A percentile compares a stretch with the other conserved stretches of the same genome.
phyloP scores from a whole-genome alignment of 768 basidiomycete genomes.

The Sarcodon aspratus region DNA sequence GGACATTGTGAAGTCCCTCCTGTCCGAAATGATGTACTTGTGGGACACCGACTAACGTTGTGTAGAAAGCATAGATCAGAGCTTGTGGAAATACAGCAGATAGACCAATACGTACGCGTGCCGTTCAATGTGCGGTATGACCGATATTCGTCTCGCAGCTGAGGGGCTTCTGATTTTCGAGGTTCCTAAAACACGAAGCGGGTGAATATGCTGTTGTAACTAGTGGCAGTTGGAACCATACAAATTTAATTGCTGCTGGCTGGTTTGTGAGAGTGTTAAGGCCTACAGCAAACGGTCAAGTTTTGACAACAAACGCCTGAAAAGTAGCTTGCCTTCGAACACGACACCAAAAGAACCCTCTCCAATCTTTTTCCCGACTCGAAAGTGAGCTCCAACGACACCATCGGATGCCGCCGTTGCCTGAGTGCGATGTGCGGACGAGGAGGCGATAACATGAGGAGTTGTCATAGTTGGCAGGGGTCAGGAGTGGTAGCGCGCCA shows the following conservation, averaged over 20 bases:
- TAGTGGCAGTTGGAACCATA: slow-evolving; percentile 27
- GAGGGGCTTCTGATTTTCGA: slow-evolving; percentile 95
- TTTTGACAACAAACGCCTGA: not conserved
- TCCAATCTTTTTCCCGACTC: slow-evolving; percentile 97
- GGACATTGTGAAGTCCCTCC: slow-evolving; percentile 94
- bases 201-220: not conserved
- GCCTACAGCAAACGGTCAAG: slow-evolving; percentile 31
- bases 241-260: slow-evolving; percentile 97
- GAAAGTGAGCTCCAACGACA: slow-evolving; percentile 70
- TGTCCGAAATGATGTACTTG: slow-evolving; percentile 99
- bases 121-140: slow-evolving; percentile 92
- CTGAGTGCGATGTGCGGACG: slow-evolving; percentile 50
- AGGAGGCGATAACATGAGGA: slow-evolving; percentile 76
- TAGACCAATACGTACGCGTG: slow-evolving; percentile 48
- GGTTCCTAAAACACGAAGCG: slow-evolving; percentile 51
- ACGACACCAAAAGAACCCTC: slow-evolving; percentile 99
- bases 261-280: slow-evolving; percentile 74
- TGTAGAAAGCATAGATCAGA: slow-evolving; percentile 1
- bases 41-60: slow-evolving; percentile 73
- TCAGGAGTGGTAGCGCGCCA: slow-evolving; percentile 3
- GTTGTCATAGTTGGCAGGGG: slow-evolving; percentile 47
- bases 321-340: slow-evolving; percentile 63
- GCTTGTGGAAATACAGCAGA: not conserved
- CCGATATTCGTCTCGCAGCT: slow-evolving; percentile 93
- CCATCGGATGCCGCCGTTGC: slow-evolving; percentile 55